Evolutionary conservation across 441 rosid species (phyloP).

Genomic region (Populus hybrid): DNA sequence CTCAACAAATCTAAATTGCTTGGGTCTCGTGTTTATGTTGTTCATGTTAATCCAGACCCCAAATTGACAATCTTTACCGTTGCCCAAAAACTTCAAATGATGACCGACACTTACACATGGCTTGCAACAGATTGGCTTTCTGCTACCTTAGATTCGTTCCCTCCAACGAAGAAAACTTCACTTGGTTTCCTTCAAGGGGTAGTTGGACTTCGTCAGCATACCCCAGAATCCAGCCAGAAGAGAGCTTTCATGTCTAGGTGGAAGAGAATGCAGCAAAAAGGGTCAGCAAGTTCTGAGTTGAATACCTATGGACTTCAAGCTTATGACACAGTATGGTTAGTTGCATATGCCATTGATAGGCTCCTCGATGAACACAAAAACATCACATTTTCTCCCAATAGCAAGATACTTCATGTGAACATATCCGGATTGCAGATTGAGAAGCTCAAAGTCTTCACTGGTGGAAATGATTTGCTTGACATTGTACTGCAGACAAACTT

Average conservation of each 20-base stretch:
- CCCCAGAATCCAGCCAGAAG: constrained; percentile 50
- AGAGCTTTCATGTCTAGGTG: constrained; percentile 42
- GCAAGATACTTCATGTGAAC: constrained; percentile 27
- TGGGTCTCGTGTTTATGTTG: constrained; percentile 72
- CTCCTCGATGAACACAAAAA: constrained; percentile 45
- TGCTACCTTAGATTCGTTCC: constrained; percentile 59
- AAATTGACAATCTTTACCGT: constrained; percentile 49
- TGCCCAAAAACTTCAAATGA: constrained; percentile 67
- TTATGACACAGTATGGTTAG: constrained; percentile 82
- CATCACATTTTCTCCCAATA: constrained; percentile 50
- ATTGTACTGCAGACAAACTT: constrained; percentile 58
- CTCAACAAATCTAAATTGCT: constrained; percentile 48
- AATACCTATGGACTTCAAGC: constrained; percentile 71
- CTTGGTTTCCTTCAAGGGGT: constrained; percentile 53
- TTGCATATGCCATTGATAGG: constrained; percentile 58
- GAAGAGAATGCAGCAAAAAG: constrained; percentile 43
- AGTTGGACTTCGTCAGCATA: constrained; percentile 69
- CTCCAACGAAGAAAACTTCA: constrained; percentile 29
- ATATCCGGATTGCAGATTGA: constrained; percentile 37
- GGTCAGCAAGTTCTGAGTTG: constrained; percentile 38
- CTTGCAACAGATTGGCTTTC: constrained; percentile 90
- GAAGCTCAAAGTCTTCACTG: constrained; percentile 54
- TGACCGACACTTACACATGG: constrained; percentile 70
- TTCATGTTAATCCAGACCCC: constrained; percentile 72
- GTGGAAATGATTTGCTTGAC: constrained; percentile 46